Evolutionary conservation across 768 basidiomycete genomes (phyloP).

Genomic region (Lactifluus pinguis): DNA sequence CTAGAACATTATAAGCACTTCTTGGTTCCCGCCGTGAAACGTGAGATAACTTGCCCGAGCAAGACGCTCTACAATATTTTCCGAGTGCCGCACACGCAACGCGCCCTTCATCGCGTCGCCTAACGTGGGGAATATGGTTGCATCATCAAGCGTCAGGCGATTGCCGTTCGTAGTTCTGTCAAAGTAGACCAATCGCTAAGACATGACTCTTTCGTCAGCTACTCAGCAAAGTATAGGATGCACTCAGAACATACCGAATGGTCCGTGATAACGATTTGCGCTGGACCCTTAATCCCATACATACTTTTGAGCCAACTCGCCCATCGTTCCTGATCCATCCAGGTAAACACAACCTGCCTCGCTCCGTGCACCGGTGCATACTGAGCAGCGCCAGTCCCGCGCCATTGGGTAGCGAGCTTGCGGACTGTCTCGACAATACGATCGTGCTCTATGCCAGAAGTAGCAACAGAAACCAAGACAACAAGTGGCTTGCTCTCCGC

Average conservation of each 20-base stretch:
- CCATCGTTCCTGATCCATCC: constrained; percentile 87
- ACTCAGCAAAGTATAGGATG: background rate
- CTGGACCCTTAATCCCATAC: constrained; percentile 55
- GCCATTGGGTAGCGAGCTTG: constrained; percentile 56
- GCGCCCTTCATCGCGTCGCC: constrained; percentile 51
- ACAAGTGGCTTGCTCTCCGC: constrained; percentile 68
- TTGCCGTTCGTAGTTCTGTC: constrained; percentile 51
- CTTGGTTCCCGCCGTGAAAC: background rate
- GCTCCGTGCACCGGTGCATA: constrained; percentile 22
- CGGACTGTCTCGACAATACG: constrained; percentile 39
- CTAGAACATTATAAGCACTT: constrained; percentile 15
- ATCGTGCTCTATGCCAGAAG: constrained; percentile 25
- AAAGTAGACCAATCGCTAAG: constrained; percentile 67
- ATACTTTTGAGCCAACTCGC: constrained; percentile 83
- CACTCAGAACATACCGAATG: constrained; percentile 51
- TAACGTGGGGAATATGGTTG: constrained; percentile 58
- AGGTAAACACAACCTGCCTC: constrained; percentile 69
- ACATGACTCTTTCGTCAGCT: background rate
- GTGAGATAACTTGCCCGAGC: constrained; percentile 43
- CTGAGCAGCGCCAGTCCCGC: constrained; percentile 29
- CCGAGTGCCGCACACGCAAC: constrained; percentile 51
- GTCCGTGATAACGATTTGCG: constrained; percentile 64
- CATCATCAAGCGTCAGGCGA: constrained; percentile 44
- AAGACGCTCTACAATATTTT: constrained; percentile 57
- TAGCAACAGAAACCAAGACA: constrained; percentile 53